Evolutionary conservation across 192 early-diverging fungal genomes (phyloP).

Genomic region (Allomyces macrogynus): DNA sequence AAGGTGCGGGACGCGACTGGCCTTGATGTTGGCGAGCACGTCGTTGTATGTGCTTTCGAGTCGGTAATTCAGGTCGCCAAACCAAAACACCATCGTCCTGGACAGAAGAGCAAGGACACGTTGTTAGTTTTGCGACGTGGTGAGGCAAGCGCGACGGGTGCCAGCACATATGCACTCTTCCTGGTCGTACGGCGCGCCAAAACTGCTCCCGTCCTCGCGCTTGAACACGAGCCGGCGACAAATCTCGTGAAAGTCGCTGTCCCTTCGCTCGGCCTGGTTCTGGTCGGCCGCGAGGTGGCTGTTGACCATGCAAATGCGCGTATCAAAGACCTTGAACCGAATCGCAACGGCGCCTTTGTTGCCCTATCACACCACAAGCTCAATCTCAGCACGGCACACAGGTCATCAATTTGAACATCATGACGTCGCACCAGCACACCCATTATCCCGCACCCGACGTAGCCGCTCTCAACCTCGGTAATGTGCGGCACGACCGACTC

Average conservation of each 20-base stretch:
- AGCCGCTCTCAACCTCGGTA: neutral
- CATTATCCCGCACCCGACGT: neutral
- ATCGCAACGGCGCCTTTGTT: constrained; percentile 90
- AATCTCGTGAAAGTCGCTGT: constrained; percentile 76
- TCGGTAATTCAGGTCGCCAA: constrained; percentile 93
- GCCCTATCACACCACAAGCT: constrained; percentile 24
- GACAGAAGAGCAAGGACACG: neutral
- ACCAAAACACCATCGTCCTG: constrained; percentile 33
- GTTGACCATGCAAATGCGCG: constrained; percentile 71
- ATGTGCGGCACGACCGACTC: neutral
- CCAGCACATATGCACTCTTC: neutral
- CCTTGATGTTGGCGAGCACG: constrained; percentile 29
- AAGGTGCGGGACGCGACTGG: constrained; percentile 36
- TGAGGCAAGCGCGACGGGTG: neutral
- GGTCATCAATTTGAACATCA: neutral
- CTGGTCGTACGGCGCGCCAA: constrained; percentile 2
- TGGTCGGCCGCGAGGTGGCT: constrained; percentile 77
- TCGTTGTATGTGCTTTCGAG: constrained; percentile 41
- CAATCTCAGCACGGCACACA: neutral
- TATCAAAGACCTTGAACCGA: constrained; percentile 52
- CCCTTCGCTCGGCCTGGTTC: constrained; percentile 52
- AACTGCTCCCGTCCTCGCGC: too few species aligned
- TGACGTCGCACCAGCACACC: neutral
- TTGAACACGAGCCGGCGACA: constrained; percentile 46
- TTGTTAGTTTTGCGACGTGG: neutral